Evolutionary conservation across 495 filamentous ascomycete genomes (phyloP).

Genomic region (Lineolata rhizophorae): DNA sequence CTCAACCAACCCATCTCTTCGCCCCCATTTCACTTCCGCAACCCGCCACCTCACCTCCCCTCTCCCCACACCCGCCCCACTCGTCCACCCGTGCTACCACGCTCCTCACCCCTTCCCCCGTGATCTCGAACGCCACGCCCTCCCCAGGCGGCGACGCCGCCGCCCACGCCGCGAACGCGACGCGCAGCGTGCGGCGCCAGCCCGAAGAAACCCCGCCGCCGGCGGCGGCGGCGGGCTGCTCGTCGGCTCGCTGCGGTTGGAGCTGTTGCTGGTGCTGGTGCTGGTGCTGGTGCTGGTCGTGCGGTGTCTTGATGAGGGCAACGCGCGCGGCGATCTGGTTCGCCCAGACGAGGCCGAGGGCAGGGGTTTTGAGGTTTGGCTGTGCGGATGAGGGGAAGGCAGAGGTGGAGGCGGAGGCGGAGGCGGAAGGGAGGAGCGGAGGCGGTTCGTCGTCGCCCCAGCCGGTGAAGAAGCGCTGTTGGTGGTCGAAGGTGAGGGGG

Average conservation of each 20-base stretch:
- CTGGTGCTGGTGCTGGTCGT: slow-evolving; percentile 17
- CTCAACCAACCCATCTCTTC: too few species aligned
- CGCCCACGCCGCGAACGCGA: neutral
- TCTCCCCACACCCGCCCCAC: too few species aligned
- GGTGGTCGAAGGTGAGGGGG: slow-evolving; percentile 55
- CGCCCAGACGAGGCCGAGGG: slow-evolving; percentile 73
- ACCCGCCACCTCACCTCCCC: too few species aligned
- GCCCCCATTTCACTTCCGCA: too few species aligned
- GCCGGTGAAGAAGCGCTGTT: slow-evolving; percentile 83
- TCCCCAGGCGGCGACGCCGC: neutral
- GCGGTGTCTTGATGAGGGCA: slow-evolving; percentile 58
- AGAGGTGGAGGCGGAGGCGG: too few species aligned
- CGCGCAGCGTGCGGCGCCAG: too few species aligned
- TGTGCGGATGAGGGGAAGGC: slow-evolving; percentile 6
- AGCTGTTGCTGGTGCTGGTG: slow-evolving; percentile 15
- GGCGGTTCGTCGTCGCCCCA: slow-evolving; percentile 58
- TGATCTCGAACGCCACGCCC: neutral
- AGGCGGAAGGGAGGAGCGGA: too few species aligned
- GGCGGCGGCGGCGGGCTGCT: too few species aligned
- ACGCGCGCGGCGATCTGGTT: slow-evolving; percentile 69
- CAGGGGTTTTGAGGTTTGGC: slow-evolving; percentile 50
- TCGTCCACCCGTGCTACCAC: neutral
- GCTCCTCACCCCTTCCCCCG: neutral
- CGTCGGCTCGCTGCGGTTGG: slow-evolving; percentile 8
- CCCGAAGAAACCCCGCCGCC: too few species aligned